Conservation (phyloP, 306 rosid genomes). For the Cucurbita argyrosperma region DNA sequence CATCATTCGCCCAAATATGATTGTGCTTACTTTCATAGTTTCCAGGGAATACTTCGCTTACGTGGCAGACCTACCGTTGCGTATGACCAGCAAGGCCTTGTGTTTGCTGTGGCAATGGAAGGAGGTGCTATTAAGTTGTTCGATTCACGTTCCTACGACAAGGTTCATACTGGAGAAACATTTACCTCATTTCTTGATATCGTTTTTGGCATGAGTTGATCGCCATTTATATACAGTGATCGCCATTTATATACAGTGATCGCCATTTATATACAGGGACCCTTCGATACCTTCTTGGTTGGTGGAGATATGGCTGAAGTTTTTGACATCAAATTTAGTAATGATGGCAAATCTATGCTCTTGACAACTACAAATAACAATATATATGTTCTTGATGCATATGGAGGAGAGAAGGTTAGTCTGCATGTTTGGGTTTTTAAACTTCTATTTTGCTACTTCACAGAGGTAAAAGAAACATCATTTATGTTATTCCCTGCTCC, state of each 20-base stretch:
- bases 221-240: conserved; percentile 29
- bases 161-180: conserved; percentile 36
- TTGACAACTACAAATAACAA: conserved; percentile 77
- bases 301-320: conserved; percentile 98
- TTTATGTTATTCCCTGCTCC: background rate
- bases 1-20: conserved; percentile 11
- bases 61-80: conserved; percentile 97
- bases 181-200: conserved; percentile 3
- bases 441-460: background rate
- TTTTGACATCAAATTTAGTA: conserved; percentile 92
- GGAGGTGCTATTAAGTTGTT: conserved; percentile 95
- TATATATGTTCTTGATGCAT: conserved; percentile 88
- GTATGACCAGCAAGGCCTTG: conserved; percentile 97
- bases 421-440: conserved; percentile 4
- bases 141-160: conserved; percentile 92
- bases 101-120: conserved; percentile 99
- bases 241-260: too few species aligned
- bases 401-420: conserved; percentile 81
- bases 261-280: conserved; percentile 47
- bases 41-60: conserved; percentile 74
- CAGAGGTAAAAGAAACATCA: background rate
- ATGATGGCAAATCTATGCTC: conserved; percentile 93
- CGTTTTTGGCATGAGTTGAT: conserved; percentile 9
- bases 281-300: conserved; percentile 91
- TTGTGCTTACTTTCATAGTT: conserved; percentile 38